Base-by-base conservation (phyloP, 768 basidiomycete genomes). In the Strobilomyces dryophilus region DNA sequence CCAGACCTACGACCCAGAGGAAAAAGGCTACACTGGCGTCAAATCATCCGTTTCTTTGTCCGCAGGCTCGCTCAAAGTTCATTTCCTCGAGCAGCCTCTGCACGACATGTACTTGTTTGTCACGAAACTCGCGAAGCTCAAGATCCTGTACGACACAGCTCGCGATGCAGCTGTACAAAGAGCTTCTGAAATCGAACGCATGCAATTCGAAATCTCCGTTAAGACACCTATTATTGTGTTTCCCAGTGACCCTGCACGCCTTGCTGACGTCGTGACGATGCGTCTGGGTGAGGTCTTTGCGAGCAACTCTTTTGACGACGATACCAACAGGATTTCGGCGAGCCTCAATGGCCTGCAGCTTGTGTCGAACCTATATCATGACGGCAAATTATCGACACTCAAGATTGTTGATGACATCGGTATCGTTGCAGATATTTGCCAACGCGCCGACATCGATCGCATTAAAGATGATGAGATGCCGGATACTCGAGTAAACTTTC, bases 381-480 rank as follows among this genome's bases (percentile, higher is more conserved):
- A 76, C 14, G 78, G 74, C 41, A 62, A 77, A 55, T 56, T 74
- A 12, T 77, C 80, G 17, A 73, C 69, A 1, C 76, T 98, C 52
- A 93, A 91, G 69, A 92, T 99, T 61, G 87, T 99, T 32, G 92
- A 97, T 59, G 89, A 95, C 63, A 93, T 97, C 44, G 77, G 87
- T 53, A 77, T 98, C 53, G 73, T 72, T 5, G 80, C 87, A 9
- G 79, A 86, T 24, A 70, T 94, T 47, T 68, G 81, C 24, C 92
- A 95, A 68, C 77, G 72, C 7, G 75, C 73, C 44, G 74, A 73
- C 14, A 76, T 82, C 39, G 76, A 89, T 61, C 76, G 82, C 17
- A 63, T 64, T n/a, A 65, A 69, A 17, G 77, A 86, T 53, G 64
- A 66, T 31, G 74, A 78, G 34, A 71, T 73, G 51, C 92, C 95